A percentile compares a stretch with the other conserved stretches of the same genome.
These are phyloP conservation scores for Tylopilus subfusipes DNA, from an alignment of 768 basidiomycete genomes.

Conservation along the genomic window DNA sequence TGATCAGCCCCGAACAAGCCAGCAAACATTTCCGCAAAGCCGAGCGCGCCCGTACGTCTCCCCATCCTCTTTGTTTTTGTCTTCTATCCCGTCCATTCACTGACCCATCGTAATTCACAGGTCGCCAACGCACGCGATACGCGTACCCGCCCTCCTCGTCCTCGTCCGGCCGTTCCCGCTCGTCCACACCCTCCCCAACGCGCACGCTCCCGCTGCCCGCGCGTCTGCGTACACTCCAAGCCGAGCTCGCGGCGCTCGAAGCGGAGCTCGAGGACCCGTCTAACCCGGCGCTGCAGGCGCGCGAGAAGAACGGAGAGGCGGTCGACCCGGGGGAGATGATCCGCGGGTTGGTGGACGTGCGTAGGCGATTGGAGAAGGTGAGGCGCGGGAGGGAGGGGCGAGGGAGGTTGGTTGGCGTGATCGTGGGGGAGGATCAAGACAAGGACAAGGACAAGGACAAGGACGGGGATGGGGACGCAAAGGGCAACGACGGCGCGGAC, in stretches of 20 bases:
- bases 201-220: conserved; percentile 47
- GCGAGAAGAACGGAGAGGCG: conserved; percentile 46
- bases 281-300: conserved; percentile 61
- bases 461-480: background rate
- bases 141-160: conserved; percentile 57
- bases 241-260: conserved; percentile 79
- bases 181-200: conserved; percentile 33
- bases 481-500: background rate
- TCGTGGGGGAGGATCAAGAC: conserved; percentile 32
- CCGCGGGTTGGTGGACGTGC: conserved; percentile 71
- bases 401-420: conserved; percentile 56
- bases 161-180: conserved; percentile 44
- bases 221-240: conserved; percentile 63
- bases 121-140: conserved; percentile 56
- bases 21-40: conserved; percentile 67
- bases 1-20: conserved; percentile 67
- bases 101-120: conserved; percentile 22
- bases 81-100: too few species aligned
- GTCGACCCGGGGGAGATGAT: conserved; percentile 75
- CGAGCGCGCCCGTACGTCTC: conserved; percentile 53
- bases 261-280: conserved; percentile 77
- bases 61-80: too few species aligned
- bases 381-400: conserved; percentile 63
- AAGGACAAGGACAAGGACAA: background rate
- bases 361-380: conserved; percentile 65